phyloP scores from a whole-genome alignment of 345 rosid species.

The Adansonia digitata region DNA sequence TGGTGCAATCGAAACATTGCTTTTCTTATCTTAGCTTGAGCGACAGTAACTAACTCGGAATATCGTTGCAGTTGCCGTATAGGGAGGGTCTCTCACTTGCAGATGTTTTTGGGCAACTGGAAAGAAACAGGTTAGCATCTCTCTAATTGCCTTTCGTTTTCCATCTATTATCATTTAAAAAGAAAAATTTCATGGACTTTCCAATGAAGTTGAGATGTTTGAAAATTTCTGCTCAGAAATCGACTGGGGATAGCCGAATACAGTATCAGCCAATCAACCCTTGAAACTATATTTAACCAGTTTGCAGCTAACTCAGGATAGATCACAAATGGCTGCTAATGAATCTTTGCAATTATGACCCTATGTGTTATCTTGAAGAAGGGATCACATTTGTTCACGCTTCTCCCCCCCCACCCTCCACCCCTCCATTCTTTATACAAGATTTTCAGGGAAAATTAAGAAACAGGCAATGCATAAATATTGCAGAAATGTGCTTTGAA shows the following conservation, averaged over 20 bases:
- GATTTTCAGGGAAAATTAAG: too few species aligned
- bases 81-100: constrained; percentile 69
- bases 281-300: constrained; percentile 91
- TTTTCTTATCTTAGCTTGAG: neutral
- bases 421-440: too few species aligned
- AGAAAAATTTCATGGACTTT: too few species aligned
- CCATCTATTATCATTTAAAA: too few species aligned
- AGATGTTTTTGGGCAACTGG: constrained; percentile 77
- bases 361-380: too few species aligned
- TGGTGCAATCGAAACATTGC: neutral
- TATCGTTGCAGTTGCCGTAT: constrained; percentile 66
- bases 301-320: constrained; percentile 71
- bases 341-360: too few species aligned
- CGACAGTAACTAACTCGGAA: constrained; percentile 1
- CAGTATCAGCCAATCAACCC: constrained; percentile 91
- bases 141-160: neutral
- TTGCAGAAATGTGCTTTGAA: too few species aligned
- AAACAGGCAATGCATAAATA: too few species aligned
- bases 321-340: too few species aligned
- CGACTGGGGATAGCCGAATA: constrained; percentile 74
- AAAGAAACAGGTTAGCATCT: constrained; percentile 60
- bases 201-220: constrained; percentile 1
- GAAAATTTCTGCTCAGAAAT: constrained; percentile 36
- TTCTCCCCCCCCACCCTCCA: too few species aligned
- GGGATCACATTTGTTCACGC: too few species aligned